A percentile compares a stretch with the other conserved stretches of the same genome.
Conservation (phyloP, 805 yeast species). For the Candida broadrunensis region DNA sequence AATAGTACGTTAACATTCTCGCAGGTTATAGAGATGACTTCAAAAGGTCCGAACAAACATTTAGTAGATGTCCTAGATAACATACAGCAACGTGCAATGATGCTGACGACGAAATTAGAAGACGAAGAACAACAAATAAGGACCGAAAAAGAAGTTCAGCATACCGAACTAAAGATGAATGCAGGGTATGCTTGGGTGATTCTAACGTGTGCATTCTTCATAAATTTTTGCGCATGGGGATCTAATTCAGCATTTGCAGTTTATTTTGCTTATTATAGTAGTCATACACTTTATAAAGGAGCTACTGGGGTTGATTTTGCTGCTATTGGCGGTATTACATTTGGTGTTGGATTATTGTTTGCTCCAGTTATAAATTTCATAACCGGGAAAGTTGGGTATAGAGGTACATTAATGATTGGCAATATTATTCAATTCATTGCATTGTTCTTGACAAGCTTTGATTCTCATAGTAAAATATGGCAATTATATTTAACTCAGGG, state of each 20-base stretch:
- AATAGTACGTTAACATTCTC: too few relatives aligned
- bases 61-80: too few relatives aligned
- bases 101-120: too few relatives aligned
- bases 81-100: too few relatives aligned
- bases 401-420: constrained; percentile 21
- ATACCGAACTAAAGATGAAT: constrained; percentile 24
- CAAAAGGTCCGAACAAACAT: too few relatives aligned
- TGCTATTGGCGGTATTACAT: constrained; percentile 59
- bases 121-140: background rate
- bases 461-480: constrained; percentile 48
- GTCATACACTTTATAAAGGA: constrained; percentile 45
- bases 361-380: constrained; percentile 46
- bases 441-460: constrained; percentile 52
- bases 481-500: constrained; percentile 65
- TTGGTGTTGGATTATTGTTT: constrained; percentile 45
- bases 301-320: constrained; percentile 57
- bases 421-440: constrained; percentile 39
- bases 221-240: background rate
- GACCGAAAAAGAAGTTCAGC: background rate
- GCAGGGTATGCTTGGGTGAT: constrained; percentile 21
- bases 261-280: constrained; percentile 51
- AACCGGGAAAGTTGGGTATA: constrained; percentile 32
- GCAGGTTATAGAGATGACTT: too few relatives aligned
- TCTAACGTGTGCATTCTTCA: background rate
- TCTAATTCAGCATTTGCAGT: constrained; percentile 33